Conservation (phyloP, 2,329 filamentous ascomycete species). For the Pezicula carpinea region DNA sequence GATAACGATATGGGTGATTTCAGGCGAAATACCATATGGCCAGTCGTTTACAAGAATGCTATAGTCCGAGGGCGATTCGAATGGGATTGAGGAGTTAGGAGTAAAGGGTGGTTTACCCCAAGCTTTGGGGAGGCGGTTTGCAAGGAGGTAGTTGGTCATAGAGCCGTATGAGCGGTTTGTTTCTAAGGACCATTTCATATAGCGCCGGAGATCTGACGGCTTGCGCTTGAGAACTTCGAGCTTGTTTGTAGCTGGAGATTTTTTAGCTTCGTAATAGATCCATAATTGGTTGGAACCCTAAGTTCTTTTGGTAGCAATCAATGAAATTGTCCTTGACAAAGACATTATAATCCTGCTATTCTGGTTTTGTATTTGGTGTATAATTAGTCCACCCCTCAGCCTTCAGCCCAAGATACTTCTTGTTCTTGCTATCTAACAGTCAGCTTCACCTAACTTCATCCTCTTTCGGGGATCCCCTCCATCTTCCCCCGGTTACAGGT, state of each 20-base stretch:
- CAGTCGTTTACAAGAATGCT: slow-evolving; percentile 84
- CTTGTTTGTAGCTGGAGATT: slow-evolving; percentile 44
- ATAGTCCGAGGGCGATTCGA: slow-evolving; percentile 51
- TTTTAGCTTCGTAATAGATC: neutral
- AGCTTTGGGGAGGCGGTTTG: slow-evolving; percentile 56
- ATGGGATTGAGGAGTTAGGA: slow-evolving; percentile 35
- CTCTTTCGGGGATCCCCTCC: no score
- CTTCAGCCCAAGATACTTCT: no score
- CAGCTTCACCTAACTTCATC: no score
- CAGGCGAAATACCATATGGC: slow-evolving; percentile 73
- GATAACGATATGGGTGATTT: slow-evolving; percentile 77
- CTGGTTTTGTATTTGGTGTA: no score
- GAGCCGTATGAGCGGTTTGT: slow-evolving; percentile 71
- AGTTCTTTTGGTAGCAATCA: neutral
- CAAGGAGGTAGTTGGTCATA: slow-evolving; percentile 73
- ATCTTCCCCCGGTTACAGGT: no score
- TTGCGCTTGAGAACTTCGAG: slow-evolving; percentile 74
- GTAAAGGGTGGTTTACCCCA: slow-evolving; percentile 63
- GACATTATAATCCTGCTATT: no score
- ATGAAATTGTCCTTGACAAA: no score
- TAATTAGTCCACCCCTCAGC: no score
- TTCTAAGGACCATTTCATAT: slow-evolving; percentile 71
- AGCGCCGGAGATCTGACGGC: slow-evolving; percentile 74
- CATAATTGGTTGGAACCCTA: neutral
- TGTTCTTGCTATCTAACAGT: no score